Base-by-base conservation (phyloP, 441 rosid species). In the Aleurites moluccanus region DNA sequence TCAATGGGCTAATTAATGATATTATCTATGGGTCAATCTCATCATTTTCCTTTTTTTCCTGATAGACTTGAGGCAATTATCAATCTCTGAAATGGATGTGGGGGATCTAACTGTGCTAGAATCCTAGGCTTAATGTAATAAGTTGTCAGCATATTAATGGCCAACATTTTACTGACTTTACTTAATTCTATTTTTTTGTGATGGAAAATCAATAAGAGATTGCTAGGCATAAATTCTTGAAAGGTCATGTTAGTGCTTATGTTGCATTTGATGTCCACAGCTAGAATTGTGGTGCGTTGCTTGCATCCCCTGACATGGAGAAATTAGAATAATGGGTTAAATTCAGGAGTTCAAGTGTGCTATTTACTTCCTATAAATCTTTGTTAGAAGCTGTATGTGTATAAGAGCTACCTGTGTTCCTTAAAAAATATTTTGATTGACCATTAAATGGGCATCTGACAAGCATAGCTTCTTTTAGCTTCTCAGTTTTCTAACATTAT, bases 161-260 rank as follows among this genome's bases (percentile, higher is more conserved):
- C 30, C 38, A 3, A 47, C 13, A 13, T 35, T 21, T 73, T 6
- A 18, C 13, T 11, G 10, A 57, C 30, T 23, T 53, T 18, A 21
- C 18, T 21, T 49, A 38, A 10, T 49, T 38, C 25, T 59, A 20
- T 73, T n/a, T n/a, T 61, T 73, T 74, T 28, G 47, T 25, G 28
- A 53, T 53, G 42, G 42, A 73, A 66, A 66, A 53, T 64, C 30
- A 64, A 14, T 3, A 18, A 64, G 76, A 59, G 57, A 45, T 18
- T 33, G 18, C 49, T 35, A 55, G 27, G 21, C 27, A 40, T 64
- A 73, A 64, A 38, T 35, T 2, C 10, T 42, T 25, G 56, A 14
- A 23, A 65, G 4, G 40, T 15, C 40, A 9, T 64, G 50, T 63
- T 1, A 13, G n/a, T 68, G 28, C 47, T 18, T 16, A 61, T 61